These are phyloP conservation scores for Stephanodiscus triporus DNA, from an alignment of 108 stramenopile species.

Conservation along the genomic window DNA sequence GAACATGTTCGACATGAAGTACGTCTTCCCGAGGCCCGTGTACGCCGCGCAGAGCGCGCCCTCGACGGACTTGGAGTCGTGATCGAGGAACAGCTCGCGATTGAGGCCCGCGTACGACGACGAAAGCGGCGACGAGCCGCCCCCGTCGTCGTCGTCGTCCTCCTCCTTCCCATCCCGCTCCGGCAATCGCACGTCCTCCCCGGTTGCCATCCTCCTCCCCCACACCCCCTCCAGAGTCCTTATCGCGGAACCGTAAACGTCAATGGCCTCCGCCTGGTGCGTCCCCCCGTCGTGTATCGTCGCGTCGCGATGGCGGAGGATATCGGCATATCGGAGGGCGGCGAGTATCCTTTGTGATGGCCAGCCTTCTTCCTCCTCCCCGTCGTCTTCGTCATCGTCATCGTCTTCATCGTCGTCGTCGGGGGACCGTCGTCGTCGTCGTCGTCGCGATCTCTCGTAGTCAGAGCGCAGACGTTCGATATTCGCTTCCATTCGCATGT, in stretches of 20 bases:
- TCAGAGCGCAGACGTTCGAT: conserved; percentile 15
- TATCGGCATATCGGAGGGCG: conserved; percentile 64
- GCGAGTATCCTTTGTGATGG: conserved; percentile 12
- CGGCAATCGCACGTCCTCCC: conserved; percentile 30
- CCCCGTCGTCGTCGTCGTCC: conserved; percentile 14
- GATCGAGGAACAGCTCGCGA: conserved; percentile 62
- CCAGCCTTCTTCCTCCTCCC: no score
- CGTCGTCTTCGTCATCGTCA: not conserved
- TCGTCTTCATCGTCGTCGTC: no score
- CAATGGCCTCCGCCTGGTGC: conserved; percentile 66
- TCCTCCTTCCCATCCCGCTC: conserved; percentile 21
- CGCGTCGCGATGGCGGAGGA: conserved; percentile 62
- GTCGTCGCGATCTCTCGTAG: conserved; percentile 23
- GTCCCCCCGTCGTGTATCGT: conserved; percentile 82
- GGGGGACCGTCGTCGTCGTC: no score
- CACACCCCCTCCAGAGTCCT: conserved; percentile 30
- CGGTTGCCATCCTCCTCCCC: conserved; percentile 25
- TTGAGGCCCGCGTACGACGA: conserved; percentile 30
- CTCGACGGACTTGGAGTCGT: conserved; percentile 60
- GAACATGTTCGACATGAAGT: conserved; percentile 89
- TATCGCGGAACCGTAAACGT: conserved; percentile 55
- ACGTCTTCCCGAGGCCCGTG: conserved; percentile 61
- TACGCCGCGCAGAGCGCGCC: conserved; percentile 66
- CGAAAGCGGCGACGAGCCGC: conserved; percentile 8
- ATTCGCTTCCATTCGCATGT: conserved; percentile 46